These are phyloP conservation scores for Akebia trifoliata DNA, from an alignment of 164 flowering plant genomes.

Conservation along the genomic window DNA sequence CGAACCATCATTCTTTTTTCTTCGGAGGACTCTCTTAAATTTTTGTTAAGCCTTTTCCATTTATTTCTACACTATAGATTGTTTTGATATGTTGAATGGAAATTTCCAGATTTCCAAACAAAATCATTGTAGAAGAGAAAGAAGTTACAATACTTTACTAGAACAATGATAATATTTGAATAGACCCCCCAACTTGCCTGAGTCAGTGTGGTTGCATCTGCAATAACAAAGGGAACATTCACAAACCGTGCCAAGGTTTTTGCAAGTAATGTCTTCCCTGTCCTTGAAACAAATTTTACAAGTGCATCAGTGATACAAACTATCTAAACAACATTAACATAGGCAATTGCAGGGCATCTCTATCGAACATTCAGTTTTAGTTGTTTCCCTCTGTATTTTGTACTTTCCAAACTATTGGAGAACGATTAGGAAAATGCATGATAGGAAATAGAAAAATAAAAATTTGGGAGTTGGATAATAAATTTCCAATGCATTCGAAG, in stretches of 20 bases:
- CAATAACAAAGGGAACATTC: constrained; percentile 94
- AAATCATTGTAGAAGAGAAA: not conserved
- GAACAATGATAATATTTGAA: not conserved
- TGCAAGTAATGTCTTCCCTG: constrained; percentile 98
- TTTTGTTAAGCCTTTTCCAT: not conserved
- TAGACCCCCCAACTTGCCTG: constrained; percentile 54
- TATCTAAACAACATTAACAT: not conserved
- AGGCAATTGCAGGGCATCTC: too few species aligned
- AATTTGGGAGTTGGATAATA: too few species aligned
- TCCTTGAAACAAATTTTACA: constrained; percentile 51
- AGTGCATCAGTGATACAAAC: constrained; percentile 22
- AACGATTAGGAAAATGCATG: too few species aligned
- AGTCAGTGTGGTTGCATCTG: constrained; percentile 92
- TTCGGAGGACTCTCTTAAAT: not conserved
- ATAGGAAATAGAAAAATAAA: too few species aligned
- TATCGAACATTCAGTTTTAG: too few species aligned
- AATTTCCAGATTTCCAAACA: not conserved
- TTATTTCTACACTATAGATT: not conserved
- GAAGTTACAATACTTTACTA: not conserved
- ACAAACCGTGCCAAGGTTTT: constrained; percentile 91
- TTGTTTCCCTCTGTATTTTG: too few species aligned
- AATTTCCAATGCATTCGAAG: too few species aligned
- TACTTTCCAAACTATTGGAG: too few species aligned
- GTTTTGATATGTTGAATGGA: not conserved
- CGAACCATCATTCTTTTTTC: not conserved